Conservation (phyloP, 2,329 filamentous ascomycete genomes). For the Nothophaeocryptopus gaeumannii region DNA sequence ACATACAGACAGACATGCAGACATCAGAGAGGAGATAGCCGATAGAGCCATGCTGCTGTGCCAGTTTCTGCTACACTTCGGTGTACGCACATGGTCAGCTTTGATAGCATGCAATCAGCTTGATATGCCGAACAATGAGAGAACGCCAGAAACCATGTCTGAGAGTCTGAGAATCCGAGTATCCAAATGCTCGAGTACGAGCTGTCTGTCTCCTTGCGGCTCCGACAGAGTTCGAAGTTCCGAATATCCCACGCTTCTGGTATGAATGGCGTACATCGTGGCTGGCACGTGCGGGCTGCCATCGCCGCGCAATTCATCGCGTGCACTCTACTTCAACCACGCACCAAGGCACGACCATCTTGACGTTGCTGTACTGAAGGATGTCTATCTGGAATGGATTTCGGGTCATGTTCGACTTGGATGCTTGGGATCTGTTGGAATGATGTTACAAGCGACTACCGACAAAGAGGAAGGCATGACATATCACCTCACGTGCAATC, state of each 20-base stretch:
- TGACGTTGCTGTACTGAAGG: too few relatives aligned
- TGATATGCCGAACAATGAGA: conserved; percentile 19
- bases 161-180: too few relatives aligned
- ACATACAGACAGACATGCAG: conserved; percentile 18
- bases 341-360: too few relatives aligned
- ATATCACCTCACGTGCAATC: background rate
- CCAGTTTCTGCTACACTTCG: conserved; percentile 17
- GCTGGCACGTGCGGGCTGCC: conserved; percentile 6
- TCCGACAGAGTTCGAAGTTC: conserved; percentile 22
- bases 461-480: background rate
- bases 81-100: conserved; percentile 14
- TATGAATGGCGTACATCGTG: conserved; percentile 8
- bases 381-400: too few relatives aligned
- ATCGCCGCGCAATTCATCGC: too few relatives aligned
- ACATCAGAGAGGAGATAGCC: conserved; percentile 27
- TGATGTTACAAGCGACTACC: background rate
- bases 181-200: too few relatives aligned
- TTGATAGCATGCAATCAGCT: conserved; percentile 28
- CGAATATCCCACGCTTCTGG: conserved; percentile 14
- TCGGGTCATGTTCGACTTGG: too few relatives aligned
- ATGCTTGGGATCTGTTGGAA: too few relatives aligned
- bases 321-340: too few relatives aligned
- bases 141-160: background rate
- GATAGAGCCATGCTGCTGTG: conserved; percentile 27
- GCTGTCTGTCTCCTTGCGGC: background rate